These are phyloP conservation scores for Pseudotsuga menziesii DNA, from an alignment of 75 land plant genomes.

Conservation along the genomic window DNA sequence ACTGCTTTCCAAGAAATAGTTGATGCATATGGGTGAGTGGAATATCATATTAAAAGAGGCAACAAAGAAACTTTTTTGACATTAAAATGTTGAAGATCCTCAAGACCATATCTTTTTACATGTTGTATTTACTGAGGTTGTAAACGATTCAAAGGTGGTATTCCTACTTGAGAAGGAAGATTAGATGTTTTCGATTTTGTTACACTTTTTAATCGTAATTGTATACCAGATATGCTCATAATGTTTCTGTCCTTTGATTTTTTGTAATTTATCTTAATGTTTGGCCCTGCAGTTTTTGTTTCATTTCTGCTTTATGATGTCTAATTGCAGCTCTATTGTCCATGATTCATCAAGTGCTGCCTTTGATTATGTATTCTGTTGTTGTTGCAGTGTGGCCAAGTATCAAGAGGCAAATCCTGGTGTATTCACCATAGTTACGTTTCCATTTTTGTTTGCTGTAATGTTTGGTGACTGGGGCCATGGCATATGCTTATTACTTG, in stretches of 20 bases:
- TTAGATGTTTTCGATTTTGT: not conserved
- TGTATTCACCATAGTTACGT: conserved; percentile 86
- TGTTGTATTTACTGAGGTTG: not conserved
- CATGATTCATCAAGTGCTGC: not conserved
- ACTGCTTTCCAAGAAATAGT: conserved; percentile 91
- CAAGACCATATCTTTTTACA: no score
- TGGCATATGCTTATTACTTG: conserved; percentile 80
- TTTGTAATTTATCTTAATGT: no score
- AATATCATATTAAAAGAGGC: not conserved
- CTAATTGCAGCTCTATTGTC: not conserved
- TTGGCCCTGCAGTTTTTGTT: not conserved
- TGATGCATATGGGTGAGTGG: conserved; percentile 93
- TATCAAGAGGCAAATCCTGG: conserved; percentile 97
- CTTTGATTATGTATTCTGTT: not conserved
- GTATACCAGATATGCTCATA: not conserved
- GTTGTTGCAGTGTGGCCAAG: conserved; percentile 75
- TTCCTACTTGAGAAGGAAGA: not conserved
- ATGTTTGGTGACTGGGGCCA: conserved; percentile 99
- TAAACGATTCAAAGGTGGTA: not conserved
- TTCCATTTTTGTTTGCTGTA: conserved; percentile 95
- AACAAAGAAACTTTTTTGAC: not conserved
- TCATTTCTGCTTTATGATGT: not conserved
- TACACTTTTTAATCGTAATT: not conserved
- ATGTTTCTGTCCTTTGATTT: not conserved
- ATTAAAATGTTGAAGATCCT: not conserved